Evolutionary conservation across 2,329 filamentous ascomycete genomes (phyloP).

Genomic region (Dactylellina sp.): DNA sequence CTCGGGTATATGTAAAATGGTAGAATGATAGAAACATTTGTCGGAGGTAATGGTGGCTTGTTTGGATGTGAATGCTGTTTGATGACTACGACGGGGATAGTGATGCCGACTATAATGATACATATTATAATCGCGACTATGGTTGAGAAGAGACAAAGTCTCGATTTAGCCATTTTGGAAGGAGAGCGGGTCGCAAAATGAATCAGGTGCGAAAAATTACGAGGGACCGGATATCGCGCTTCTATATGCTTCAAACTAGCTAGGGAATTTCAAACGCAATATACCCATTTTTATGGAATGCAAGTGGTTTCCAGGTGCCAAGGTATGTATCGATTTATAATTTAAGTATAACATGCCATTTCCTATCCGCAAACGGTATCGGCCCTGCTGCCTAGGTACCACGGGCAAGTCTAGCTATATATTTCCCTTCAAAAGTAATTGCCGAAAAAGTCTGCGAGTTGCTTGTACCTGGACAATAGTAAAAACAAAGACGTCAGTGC

Average conservation of each 20-base stretch:
- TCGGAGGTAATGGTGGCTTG: conserved; percentile 11
- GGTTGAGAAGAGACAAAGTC: conserved; percentile 12
- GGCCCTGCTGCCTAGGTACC: neutral
- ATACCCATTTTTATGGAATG: neutral
- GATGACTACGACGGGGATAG: conserved; percentile 19
- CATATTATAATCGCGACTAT: conserved; percentile 18
- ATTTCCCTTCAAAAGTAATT: conserved; percentile 17
- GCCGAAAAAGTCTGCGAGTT: conserved; percentile 33
- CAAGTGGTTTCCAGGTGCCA: neutral
- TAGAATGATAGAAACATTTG: conserved; percentile 29
- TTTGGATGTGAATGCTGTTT: conserved; percentile 21
- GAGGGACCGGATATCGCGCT: neutral
- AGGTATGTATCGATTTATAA: neutral
- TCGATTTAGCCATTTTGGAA: conserved; percentile 11
- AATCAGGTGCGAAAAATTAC: neutral
- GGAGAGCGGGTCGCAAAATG: neutral
- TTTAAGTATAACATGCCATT: neutral
- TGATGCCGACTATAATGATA: conserved; percentile 26
- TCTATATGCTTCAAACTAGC: neutral
- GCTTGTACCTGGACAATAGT: conserved; percentile 21
- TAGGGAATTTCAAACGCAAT: neutral
- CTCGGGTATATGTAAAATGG: conserved; percentile 32
- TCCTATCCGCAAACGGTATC: conserved; percentile 17
- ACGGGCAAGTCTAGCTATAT: neutral
- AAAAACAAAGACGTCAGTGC: neutral